phyloP scores from a whole-genome alignment of 2,329 filamentous ascomycete species.

The Fonsecaea pugnacius region DNA sequence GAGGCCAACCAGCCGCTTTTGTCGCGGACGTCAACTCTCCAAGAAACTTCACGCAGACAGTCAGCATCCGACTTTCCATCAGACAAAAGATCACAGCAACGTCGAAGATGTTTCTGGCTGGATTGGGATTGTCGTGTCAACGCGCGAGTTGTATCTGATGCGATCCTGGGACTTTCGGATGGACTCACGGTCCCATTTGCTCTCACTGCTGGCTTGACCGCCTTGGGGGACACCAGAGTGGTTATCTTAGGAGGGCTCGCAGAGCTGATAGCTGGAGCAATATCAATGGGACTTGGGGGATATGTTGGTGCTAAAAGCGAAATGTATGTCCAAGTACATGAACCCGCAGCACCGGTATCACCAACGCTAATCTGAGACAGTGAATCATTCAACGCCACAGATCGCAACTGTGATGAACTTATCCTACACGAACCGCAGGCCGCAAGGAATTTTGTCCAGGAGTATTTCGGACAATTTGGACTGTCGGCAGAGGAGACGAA shows the following conservation, averaged over 20 bases:
- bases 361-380: constrained; percentile 22
- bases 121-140: constrained; percentile 22
- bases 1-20: constrained; percentile 30
- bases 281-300: constrained; percentile 77
- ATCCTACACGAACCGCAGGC: constrained; percentile 51
- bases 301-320: constrained; percentile 67
- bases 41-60: constrained; percentile 7
- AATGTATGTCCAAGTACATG: constrained; percentile 39
- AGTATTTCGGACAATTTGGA: constrained; percentile 57
- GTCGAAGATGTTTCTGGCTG: constrained; percentile 20
- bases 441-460: constrained; percentile 51
- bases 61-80: constrained; percentile 14
- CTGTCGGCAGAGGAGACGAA: constrained; percentile 46
- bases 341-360: neutral
- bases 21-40: constrained; percentile 29
- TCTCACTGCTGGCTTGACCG: constrained; percentile 70
- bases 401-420: constrained; percentile 37
- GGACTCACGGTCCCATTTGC: constrained; percentile 81
- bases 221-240: constrained; percentile 65
- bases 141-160: constrained; percentile 49
- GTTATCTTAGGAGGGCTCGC: constrained; percentile 75
- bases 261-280: constrained; percentile 74
- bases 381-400: constrained; percentile 31
- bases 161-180: constrained; percentile 77
- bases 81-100: constrained; percentile 20